phyloP scores from a whole-genome alignment of 805 yeast genomes.

The Nakazawaea sp. region DNA sequence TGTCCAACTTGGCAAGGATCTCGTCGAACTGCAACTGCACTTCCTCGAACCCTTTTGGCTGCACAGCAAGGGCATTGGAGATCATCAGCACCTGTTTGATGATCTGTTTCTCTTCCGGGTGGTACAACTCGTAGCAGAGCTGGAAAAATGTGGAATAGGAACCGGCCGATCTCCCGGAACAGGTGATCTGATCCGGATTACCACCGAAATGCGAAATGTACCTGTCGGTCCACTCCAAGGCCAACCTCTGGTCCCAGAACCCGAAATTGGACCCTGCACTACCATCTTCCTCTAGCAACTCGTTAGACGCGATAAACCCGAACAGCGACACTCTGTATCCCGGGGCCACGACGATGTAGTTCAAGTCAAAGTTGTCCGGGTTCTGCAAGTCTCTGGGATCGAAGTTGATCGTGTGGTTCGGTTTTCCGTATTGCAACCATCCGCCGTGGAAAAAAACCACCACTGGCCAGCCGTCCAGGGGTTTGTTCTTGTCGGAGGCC shows the following conservation, averaged over 20 bases:
- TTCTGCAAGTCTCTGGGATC: conserved; percentile 20
- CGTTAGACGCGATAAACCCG: conserved; percentile 30
- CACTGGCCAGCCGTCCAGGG: conserved; percentile 27
- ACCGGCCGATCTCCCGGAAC: conserved; percentile 44
- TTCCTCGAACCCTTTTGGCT: conserved; percentile 32
- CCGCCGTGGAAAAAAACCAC: conserved; percentile 36
- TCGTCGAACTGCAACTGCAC: conserved; percentile 30
- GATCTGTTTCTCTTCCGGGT: conserved; percentile 31
- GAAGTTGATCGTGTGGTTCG: conserved; percentile 15
- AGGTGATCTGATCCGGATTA: conserved; percentile 32
- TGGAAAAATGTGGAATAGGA: conserved; percentile 35
- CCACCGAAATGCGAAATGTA: conserved; percentile 42
- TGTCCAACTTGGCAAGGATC: conserved; percentile 20
- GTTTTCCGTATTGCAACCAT: conserved; percentile 30
- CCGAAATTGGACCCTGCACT: conserved; percentile 25
- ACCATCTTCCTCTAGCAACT: conserved; percentile 25
- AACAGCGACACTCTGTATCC: conserved; percentile 35
- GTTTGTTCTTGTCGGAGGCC: conserved; percentile 11
- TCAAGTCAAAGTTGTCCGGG: conserved; percentile 21
- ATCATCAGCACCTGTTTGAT: conserved; percentile 29
- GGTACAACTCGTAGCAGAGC: conserved; percentile 33
- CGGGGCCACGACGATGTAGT: conserved; percentile 29
- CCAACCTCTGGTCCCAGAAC: conserved; percentile 40
- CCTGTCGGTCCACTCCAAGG: conserved; percentile 37
- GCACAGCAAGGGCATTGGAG: conserved; percentile 30